Conservation (phyloP, 768 basidiomycete genomes). For the Mycena latifolia region DNA sequence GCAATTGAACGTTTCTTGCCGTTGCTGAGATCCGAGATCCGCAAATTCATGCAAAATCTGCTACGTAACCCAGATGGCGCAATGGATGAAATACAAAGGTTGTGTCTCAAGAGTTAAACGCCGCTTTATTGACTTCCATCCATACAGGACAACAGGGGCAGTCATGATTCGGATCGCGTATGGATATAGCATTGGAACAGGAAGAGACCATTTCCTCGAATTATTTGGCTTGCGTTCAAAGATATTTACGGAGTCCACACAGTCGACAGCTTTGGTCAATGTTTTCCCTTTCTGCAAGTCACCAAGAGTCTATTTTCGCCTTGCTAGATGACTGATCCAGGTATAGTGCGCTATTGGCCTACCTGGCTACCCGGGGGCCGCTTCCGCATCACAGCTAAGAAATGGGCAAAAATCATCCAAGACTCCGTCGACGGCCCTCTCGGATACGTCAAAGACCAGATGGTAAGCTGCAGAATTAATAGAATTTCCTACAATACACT, state of each 20-base stretch:
- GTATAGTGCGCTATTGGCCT: too few species aligned
- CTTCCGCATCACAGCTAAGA: conserved; percentile 4
- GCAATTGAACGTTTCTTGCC: conserved; percentile 10
- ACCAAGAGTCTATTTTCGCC: background rate
- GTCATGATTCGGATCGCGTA: conserved; percentile 28
- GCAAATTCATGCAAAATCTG: conserved; percentile 24
- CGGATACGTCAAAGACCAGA: conserved; percentile 13
- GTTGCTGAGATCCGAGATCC: conserved; percentile 27
- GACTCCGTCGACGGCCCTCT: background rate
- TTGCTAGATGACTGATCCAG: too few species aligned
- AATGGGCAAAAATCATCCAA: background rate
- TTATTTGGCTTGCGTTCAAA: conserved; percentile 3
- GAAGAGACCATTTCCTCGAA: conserved; percentile 4
- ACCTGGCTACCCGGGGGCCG: conserved; percentile 18
- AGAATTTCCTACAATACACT: too few species aligned
- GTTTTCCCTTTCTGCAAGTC: background rate
- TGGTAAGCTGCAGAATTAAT: background rate
- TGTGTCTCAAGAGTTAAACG: background rate
- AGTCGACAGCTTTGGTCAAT: background rate
- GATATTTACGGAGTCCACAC: background rate
- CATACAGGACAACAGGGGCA: conserved; percentile 18
- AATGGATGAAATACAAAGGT: conserved; percentile 1
- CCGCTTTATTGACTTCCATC: background rate
- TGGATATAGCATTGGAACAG: conserved; percentile 20
- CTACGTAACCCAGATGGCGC: background rate